Evolutionary conservation across 1,284 basidiomycete genomes (phyloP).

Genomic region (Rhodotorula sp.): DNA sequence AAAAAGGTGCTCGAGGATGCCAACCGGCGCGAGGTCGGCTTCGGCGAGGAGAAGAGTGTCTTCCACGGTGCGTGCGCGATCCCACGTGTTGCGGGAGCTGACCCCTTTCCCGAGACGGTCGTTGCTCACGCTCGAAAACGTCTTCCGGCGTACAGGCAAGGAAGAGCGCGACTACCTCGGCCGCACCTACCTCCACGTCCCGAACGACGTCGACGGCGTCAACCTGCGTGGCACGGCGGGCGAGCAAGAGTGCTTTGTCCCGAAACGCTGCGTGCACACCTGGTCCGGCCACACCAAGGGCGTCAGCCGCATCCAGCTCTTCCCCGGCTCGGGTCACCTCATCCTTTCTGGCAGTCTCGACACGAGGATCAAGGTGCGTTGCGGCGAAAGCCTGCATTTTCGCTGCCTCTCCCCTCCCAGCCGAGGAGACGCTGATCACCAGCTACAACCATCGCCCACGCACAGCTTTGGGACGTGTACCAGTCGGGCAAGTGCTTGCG

Average conservation of each 20-base stretch:
- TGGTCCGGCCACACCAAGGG: constrained; percentile 98
- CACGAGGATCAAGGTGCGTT: constrained; percentile 89
- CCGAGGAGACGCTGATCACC: not conserved
- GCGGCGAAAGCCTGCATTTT: not conserved
- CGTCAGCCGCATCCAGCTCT: constrained; percentile 86
- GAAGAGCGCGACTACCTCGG: constrained; percentile 97
- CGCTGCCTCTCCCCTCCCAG: not conserved
- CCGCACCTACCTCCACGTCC: constrained; percentile 95
- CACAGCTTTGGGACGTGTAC: constrained; percentile 95
- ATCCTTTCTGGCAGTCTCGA: constrained; percentile 95
- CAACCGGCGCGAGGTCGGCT: constrained; percentile 74
- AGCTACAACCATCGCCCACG: not conserved
- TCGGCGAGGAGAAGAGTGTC: constrained; percentile 84
- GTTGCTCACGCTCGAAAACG: not conserved
- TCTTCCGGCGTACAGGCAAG: constrained; percentile 60
- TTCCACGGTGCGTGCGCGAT: constrained; percentile 69
- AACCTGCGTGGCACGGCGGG: constrained; percentile 14
- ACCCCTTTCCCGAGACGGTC: not conserved
- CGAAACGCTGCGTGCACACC: constrained; percentile 92
- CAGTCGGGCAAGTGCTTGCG: constrained; percentile 93
- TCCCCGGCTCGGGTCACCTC: constrained; percentile 90
- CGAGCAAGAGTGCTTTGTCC: constrained; percentile 77
- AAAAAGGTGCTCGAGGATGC: constrained; percentile 59
- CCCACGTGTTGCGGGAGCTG: not conserved
- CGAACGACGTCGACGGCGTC: constrained; percentile 60